Base-by-base conservation (phyloP, 306 rosid species). In the Hylodesmum podocarpum region DNA sequence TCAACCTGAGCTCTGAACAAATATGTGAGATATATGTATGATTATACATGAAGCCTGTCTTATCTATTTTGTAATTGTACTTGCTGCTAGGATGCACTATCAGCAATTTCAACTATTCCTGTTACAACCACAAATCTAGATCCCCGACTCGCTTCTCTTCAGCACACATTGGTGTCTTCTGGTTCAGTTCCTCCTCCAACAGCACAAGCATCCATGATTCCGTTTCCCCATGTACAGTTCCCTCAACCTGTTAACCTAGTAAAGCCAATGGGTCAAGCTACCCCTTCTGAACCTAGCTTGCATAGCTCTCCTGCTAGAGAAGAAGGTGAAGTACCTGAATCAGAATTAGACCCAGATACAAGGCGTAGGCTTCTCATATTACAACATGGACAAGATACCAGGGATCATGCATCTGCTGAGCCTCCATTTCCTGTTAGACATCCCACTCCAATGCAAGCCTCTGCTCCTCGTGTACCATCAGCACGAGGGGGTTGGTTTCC, bases 321-420 rank as follows among this genome's bases (percentile, higher is more conserved):
- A 85, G 99, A 96, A 85, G 99, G 99, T 14, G 99, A 96, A 84
- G 99, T 96, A 28, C 97, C 97, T 41, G 99, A 96, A 87, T 96
- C 99, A 70, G 99, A 96, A 77, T 80, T 96, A 80, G 98, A 96
- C 68, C 99, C 99, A 61, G 99, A 96, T 87, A 96, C 99, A 64
- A 88, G 99, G 84, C 90, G 99, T 16, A 96, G 99, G 86, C 97
- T 96, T 80, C 97, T 96, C 78, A 96, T 96, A 81, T 83, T 96
- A 88, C 99, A 96, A 85, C 99, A 96, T 79, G 99, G 99, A 66
- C 97, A 92, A 87, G 99, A 96, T 87, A 88, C 82, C 37, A 90
- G 99, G 78, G 99, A 95, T 50, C 81, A 76, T 40, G 44, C 81
- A 34, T 73, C 96, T 28, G 71, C 87, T 61, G 99, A 92, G 59